Base-by-base conservation (phyloP, 1,284 basidiomycete species). In the Cryptococcus floricola region DNA sequence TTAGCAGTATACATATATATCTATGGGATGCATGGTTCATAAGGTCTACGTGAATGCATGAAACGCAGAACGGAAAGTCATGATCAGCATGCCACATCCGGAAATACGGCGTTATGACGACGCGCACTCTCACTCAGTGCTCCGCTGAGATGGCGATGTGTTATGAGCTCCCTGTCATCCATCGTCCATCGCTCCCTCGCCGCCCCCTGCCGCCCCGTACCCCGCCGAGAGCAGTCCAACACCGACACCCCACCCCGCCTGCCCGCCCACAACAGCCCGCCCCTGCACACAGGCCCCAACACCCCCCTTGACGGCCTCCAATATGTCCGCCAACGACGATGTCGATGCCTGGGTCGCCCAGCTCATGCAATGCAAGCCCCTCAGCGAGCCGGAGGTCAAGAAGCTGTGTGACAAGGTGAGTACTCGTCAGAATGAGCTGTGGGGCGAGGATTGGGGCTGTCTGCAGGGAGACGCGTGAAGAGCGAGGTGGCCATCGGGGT, bases 351-450 rank as follows among this genome's bases (percentile, higher is more conserved):
- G 96, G 96, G 95, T 99, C 77, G 86, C 91, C 64, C 93, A 98
- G 78, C 86, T 99, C 65, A 88, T 88, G 79, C 89, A 96, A 74
- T 99, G 96, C 83, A 98, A 99, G 78, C 96, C 97, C 70, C 85
- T 99, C 62, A 83, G 89, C 58, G 96, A 99, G 80, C 83, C 85
- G 28, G 95, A 98, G 78, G 92, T 99, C 61, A 98, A 98, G 84
- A 87, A 87, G 76, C 84, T 99, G 65, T 99, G 96, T 81, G 95
- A 98, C 83, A 98, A 97, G 88, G 94, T 93, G 70, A 64, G 85
- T 80, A 13, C 1, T 42, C 42, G 50, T 31, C 5, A 13, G 8
- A n/a, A 18, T 7, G 23, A 14, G 39, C n/a, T 27, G 34, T 27
- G 14, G 42, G 42, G 25, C 12, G 12, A 44, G 16, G 42, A 18